phyloP scores from a whole-genome alignment of 805 yeast genomes.

The Candida maris region DNA sequence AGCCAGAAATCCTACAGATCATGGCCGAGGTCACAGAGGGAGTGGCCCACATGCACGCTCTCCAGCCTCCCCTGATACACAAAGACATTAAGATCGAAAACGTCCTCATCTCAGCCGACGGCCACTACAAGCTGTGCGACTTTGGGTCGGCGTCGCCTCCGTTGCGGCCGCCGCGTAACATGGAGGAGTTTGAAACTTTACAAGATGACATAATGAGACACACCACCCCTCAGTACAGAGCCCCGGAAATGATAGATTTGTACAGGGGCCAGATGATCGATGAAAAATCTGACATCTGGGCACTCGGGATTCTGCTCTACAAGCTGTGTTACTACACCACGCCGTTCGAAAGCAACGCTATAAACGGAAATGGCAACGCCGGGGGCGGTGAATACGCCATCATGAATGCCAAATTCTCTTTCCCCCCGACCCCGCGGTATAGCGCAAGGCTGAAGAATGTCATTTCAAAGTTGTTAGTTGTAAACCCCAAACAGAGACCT shows the following conservation, averaged over 20 bases:
- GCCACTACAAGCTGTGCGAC: slow-evolving; percentile 81
- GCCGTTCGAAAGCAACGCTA: slow-evolving; percentile 60
- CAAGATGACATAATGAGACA: slow-evolving; percentile 84
- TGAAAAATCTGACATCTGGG: slow-evolving; percentile 95
- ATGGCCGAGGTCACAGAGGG: slow-evolving; percentile 71
- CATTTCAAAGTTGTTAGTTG: slow-evolving; percentile 57
- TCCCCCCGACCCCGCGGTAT: slow-evolving; percentile 54
- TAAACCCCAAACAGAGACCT: slow-evolving; percentile 70
- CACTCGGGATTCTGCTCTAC: slow-evolving; percentile 86
- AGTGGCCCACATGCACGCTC: slow-evolving; percentile 72
- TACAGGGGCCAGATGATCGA: slow-evolving; percentile 80
- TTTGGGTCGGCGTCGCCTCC: slow-evolving; percentile 84
- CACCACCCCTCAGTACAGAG: slow-evolving; percentile 92
- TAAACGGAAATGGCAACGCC: slow-evolving; percentile 32
- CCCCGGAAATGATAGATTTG: slow-evolving; percentile 95
- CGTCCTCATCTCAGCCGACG: slow-evolving; percentile 70
- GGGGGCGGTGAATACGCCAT: slow-evolving; percentile 60
- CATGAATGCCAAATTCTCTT: slow-evolving; percentile 49
- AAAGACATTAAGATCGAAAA: slow-evolving; percentile 91
- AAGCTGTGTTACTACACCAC: slow-evolving; percentile 89
- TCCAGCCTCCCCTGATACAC: slow-evolving; percentile 68
- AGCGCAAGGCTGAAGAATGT: slow-evolving; percentile 61
- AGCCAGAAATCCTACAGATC: slow-evolving; percentile 62
- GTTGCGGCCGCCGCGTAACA: slow-evolving; percentile 70
- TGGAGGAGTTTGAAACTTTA: slow-evolving; percentile 67